Base-by-base conservation (phyloP, 225 moss, liverwort and hornwort genomes). In the Straminergon stramineum region DNA sequence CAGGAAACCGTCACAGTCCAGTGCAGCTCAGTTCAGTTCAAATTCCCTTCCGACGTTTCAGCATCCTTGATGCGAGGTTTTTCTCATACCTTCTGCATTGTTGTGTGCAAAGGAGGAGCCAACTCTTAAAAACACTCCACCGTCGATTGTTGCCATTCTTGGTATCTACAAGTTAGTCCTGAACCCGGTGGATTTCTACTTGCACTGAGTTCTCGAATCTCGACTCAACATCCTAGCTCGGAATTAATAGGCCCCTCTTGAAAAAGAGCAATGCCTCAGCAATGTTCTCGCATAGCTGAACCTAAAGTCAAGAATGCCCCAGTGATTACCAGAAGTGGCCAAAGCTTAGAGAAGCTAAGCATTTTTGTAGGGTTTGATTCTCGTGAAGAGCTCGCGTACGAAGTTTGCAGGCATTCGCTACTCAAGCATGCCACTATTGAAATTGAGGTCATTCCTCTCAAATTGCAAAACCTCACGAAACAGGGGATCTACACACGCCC, bases 331-430 rank as follows among this genome's bases (percentile, higher is more conserved):
- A 92, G 56, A 71, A 89, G 88, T 79, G 90, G 90, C 30, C 71
- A 75, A 39, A 37, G 41, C 66, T 82, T 95, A 24, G 87, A 90
- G 81, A 94, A 92, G 75, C 89, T 95, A 17, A 70, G 62, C 56
- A 69, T 93, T 24, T 96, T 92, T 43, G 87, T 96, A 34, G 94
- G 96, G 13, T 96, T 94, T 52, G 95, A 96, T 77, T 87, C 90
- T 43, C 93, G 95, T 9, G 94, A 96, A 77, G 95, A 94, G 58
- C 89, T 94, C 58, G 96, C 96, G 8, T 95, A 94, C 67, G 90
- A 96, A 45, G 94, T 96, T 26, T 95, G 95, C 84, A 77, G 90
- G 81, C 87, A 95, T 79, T 94, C 95, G 16, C 85, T 96, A 35
- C 91, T 95, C 70, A 93, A 93, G 91, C 89, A 90, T 31, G 89